phyloP scores from a whole-genome alignment of 2,329 filamentous ascomycete species.

The Cadophora luteo-olivacea region DNA sequence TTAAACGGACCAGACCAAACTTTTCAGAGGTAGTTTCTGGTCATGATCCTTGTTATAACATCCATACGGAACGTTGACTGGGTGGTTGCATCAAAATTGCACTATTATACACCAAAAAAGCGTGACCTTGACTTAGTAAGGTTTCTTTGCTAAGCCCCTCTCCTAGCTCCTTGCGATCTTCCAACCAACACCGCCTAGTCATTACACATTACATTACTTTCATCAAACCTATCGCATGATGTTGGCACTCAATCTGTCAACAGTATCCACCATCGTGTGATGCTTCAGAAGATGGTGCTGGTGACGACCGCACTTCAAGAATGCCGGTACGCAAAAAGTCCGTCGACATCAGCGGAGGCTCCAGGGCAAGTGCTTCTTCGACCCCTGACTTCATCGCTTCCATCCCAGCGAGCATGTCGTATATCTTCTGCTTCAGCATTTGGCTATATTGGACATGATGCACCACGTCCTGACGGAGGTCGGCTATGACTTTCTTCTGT shows the following conservation, averaged over 20 bases:
- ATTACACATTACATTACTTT: slow-evolving; percentile 4
- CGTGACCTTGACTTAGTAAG: too few species aligned
- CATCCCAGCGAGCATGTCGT: neutral
- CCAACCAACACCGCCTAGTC: neutral
- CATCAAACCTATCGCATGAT: neutral
- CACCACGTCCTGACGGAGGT: slow-evolving; percentile 6
- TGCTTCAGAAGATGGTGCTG: slow-evolving; percentile 12
- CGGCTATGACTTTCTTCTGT: slow-evolving; percentile 13
- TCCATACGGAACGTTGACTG: too few species aligned
- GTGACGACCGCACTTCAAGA: slow-evolving; percentile 12
- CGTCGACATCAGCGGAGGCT: slow-evolving; percentile 7
- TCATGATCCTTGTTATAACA: too few species aligned
- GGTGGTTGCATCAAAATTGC: too few species aligned
- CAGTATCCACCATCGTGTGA: neutral
- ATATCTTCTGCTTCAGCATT: slow-evolving; percentile 2
- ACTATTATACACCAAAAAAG: too few species aligned
- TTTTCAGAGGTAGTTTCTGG: too few species aligned
- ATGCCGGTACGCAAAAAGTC: slow-evolving; percentile 14
- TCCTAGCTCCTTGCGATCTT: neutral
- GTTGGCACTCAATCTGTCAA: too few species aligned
- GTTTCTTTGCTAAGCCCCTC: neutral
- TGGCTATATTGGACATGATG: slow-evolving; percentile 16
- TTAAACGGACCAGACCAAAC: too few species aligned
- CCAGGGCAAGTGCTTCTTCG: neutral
- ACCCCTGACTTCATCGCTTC: neutral